These are phyloP conservation scores for Lichenothelia convexa DNA, from an alignment of 495 filamentous ascomycete species.

Conservation along the genomic window DNA sequence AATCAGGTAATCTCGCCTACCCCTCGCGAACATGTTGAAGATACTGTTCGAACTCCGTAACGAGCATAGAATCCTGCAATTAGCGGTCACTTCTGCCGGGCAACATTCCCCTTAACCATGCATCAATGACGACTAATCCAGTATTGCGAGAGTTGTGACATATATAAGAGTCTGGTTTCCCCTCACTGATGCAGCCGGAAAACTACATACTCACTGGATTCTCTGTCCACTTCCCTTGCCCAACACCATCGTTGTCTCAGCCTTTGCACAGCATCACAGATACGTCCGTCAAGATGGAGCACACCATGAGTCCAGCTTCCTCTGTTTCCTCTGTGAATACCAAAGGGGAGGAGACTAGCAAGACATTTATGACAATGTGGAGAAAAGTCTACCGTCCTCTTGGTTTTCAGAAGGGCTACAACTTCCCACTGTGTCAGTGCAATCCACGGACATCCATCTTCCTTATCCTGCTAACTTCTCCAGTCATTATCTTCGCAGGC, in stretches of 20 bases:
- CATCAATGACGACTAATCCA: too few species aligned
- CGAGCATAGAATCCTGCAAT: not conserved
- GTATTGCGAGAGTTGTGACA: too few species aligned
- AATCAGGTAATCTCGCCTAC: not conserved
- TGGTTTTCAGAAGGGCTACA: slow-evolving; percentile 9
- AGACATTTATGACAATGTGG: not conserved
- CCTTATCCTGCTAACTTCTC: not conserved
- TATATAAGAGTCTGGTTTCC: not conserved
- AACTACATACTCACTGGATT: not conserved
- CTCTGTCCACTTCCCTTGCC: not conserved
- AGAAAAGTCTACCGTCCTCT: not conserved
- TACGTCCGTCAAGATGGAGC: not conserved
- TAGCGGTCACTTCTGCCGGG: too few species aligned
- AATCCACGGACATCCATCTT: not conserved
- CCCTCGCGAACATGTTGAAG: not conserved
- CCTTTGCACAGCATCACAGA: not conserved
- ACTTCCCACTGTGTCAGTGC: slow-evolving; percentile 4
- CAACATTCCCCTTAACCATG: too few species aligned
- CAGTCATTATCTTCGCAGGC: slow-evolving; percentile 12
- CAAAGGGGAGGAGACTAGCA: not conserved
- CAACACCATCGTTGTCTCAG: not conserved
- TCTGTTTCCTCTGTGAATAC: not conserved
- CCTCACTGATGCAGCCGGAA: not conserved
- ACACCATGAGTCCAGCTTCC: not conserved
- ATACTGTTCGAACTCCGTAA: not conserved